A percentile compares a stretch with the other conserved stretches of the same genome.
phyloP scores from a whole-genome alignment of 1,284 basidiomycete species.

The Athelia psychrophila region DNA sequence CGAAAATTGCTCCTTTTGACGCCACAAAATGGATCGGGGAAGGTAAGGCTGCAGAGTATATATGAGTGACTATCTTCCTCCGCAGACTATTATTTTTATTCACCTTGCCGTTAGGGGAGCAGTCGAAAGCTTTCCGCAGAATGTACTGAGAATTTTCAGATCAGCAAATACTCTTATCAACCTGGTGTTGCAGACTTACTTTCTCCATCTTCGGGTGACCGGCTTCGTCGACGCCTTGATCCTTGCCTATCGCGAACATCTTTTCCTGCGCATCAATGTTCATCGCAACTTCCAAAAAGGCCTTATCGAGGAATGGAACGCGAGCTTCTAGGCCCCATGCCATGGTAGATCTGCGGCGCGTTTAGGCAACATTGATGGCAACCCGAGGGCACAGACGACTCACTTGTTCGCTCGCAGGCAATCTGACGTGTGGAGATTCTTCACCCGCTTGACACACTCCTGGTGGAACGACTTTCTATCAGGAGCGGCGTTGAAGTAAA shows the following conservation, averaged over 20 bases:
- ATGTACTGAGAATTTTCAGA: constrained; percentile 69
- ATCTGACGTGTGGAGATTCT: constrained; percentile 97
- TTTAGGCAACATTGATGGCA: not conserved
- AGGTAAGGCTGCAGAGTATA: constrained; percentile 75
- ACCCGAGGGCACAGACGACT: constrained; percentile 17
- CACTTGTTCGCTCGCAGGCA: constrained; percentile 98
- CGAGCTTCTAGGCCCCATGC: constrained; percentile 99
- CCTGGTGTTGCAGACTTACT: constrained; percentile 35
- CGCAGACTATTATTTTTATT: constrained; percentile 4
- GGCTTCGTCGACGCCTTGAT: constrained; percentile 79
- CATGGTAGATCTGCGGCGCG: constrained; percentile 82
- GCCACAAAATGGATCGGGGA: constrained; percentile 93
- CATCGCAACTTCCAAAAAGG: constrained; percentile 94
- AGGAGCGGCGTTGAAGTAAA: constrained; percentile 99
- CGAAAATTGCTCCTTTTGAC: constrained; percentile 99
- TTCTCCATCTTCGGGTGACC: constrained; percentile 94
- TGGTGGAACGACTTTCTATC: constrained; percentile 90
- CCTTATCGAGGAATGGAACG: constrained; percentile 98
- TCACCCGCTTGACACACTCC: constrained; percentile 93
- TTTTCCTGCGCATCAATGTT: constrained; percentile 88
- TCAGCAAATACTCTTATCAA: not conserved
- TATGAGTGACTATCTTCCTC: not conserved
- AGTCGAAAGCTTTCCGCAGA: constrained; percentile 96
- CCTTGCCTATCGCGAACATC: constrained; percentile 83
- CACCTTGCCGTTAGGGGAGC: constrained; percentile 80